Conservation (phyloP, 257 asterid genomes). For the Nicotiana paniculata region DNA sequence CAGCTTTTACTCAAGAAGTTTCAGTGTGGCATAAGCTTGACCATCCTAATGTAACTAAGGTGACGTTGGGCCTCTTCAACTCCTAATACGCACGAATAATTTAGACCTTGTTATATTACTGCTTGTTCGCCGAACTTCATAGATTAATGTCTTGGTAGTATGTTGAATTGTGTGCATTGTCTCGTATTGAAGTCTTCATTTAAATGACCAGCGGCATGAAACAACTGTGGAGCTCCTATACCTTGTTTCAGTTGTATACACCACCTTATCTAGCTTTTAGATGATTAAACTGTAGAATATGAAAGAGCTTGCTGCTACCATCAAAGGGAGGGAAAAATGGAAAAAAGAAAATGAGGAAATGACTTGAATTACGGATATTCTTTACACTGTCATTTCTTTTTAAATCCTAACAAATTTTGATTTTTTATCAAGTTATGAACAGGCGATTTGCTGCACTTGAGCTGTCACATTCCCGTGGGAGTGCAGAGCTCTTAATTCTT, state of each 20-base stretch:
- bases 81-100: neutral
- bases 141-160: neutral
- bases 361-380: neutral
- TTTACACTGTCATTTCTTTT: neutral
- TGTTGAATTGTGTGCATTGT: neutral
- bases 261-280: neutral
- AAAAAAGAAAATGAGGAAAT: neutral
- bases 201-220: too few species aligned
- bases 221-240: neutral
- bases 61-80: conserved; percentile 9
- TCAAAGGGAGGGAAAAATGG: neutral
- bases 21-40: conserved; percentile 92
- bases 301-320: neutral
- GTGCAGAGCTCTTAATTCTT: neutral
- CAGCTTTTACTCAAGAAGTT: conserved; percentile 89
- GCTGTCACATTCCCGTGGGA: neutral
- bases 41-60: conserved; percentile 90
- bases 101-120: neutral
- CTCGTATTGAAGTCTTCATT: neutral
- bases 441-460: neutral
- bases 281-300: neutral
- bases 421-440: neutral
- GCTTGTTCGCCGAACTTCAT: neutral
- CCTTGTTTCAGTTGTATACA: neutral
- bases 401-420: neutral